Evolutionary conservation across 1,284 basidiomycete species (phyloP).

Genomic region (Trichosporon sp.): DNA sequence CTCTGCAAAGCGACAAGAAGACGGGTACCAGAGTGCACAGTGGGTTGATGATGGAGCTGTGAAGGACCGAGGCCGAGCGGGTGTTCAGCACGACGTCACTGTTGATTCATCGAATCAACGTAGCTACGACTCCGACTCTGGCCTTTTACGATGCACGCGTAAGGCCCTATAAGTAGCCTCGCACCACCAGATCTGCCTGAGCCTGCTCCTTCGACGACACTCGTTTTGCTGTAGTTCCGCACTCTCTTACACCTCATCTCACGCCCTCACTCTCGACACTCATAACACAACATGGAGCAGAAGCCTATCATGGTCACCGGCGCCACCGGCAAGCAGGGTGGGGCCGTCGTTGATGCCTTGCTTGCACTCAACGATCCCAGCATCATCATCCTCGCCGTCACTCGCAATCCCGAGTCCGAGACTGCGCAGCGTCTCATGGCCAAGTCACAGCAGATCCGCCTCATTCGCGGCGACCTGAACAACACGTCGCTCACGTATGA

Average conservation of each 20-base stretch:
- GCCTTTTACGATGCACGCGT: neutral
- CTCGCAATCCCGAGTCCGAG: constrained; percentile 20
- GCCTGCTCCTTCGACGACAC: neutral
- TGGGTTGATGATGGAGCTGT: too few relatives aligned
- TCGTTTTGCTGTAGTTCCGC: neutral
- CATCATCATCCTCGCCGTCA: constrained; percentile 27
- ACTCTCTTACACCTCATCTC: neutral
- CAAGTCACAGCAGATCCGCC: constrained; percentile 17
- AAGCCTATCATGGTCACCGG: constrained; percentile 47
- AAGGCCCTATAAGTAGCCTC: neutral
- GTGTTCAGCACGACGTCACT: neutral
- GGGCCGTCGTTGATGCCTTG: constrained; percentile 39
- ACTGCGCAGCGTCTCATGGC: constrained; percentile 18
- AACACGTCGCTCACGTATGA: constrained; percentile 11
- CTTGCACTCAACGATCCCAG: constrained; percentile 9
- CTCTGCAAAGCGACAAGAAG: too few relatives aligned
- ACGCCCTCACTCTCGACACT: neutral
- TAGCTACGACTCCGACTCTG: neutral
- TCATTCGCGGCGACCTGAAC: constrained; percentile 23
- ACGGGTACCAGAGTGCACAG: neutral
- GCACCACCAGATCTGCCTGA: neutral
- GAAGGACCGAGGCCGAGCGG: too few relatives aligned
- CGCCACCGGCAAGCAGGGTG: constrained; percentile 52
- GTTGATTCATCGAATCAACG: neutral
- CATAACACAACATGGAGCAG: constrained; percentile 7